Base-by-base conservation (phyloP, 179 eudicot genomes). In the Patellifolia procumbens region DNA sequence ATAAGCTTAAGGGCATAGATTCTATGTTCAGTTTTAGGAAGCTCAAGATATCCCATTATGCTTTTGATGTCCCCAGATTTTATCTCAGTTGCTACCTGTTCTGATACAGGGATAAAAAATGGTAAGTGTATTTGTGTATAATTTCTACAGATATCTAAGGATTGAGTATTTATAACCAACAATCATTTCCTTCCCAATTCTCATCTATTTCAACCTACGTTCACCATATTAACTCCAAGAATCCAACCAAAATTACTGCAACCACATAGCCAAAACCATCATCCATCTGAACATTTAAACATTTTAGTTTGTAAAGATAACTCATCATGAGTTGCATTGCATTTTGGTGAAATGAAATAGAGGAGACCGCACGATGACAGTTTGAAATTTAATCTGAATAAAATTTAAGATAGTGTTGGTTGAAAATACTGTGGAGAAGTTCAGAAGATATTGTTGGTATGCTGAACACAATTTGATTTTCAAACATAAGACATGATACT, bases 11-110 rank as follows among this genome's bases (percentile, higher is more conserved):
- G 84, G 61, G 89, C 88, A 45, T 49, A 74, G 19, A 48, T 74
- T 82, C 87, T 81, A 65, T 64, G 86, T 43, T 86, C 85, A 37
- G 72, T 82, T 77, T 79, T 87, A 49, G 83, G 74, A 70, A 83
- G 84, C 53, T 83, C 89, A 37, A 89, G 89, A 73, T 74, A 85
- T 77, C 72, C 60, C 71, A 82, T 77, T 22, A 88, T 71, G 61
- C 81, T 79, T 79, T 80, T 83, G 79, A 89, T 53, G 72, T 83
- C 83, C 45, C 85, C 82, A 24, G 88, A 83, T 75, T 62, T 86
- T 48, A 89, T 83, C 34, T 79, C 84, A 52, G 82, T 59, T n/a
- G 85, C 80, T 76, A 88, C 90, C 68, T 85, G 83, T 68, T 88
- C 93, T 89, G 88, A 42, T 52, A 81, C 42, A 61, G 13, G 74